phyloP scores from a whole-genome alignment of 2,329 filamentous ascomycete genomes.

The Epichloe bromicola region DNA sequence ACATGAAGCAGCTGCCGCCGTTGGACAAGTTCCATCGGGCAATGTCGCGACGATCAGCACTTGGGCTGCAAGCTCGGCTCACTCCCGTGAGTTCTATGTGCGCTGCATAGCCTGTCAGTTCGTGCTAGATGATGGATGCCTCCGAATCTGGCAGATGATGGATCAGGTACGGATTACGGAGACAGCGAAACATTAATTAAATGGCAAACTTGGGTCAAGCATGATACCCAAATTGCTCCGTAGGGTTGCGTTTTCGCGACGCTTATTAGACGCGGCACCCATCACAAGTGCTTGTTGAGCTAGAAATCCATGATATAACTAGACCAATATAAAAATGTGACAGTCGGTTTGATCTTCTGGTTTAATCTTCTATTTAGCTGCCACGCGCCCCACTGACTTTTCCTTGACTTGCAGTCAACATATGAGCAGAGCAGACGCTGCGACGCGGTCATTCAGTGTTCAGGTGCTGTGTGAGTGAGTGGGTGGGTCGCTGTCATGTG shows the following conservation, averaged over 20 bases:
- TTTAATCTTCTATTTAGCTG: too few relatives aligned
- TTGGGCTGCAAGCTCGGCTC: too few relatives aligned
- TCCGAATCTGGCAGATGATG: too few relatives aligned
- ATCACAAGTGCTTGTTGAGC: neutral
- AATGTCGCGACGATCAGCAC: neutral
- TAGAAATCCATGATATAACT: neutral
- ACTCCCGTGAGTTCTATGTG: neutral
- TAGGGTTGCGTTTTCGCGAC: too few relatives aligned
- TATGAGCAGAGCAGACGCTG: too few relatives aligned
- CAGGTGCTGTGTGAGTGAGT: neutral
- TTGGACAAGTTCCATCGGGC: neutral
- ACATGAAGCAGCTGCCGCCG: neutral
- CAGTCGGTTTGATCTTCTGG: too few relatives aligned
- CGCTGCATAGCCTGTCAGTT: too few relatives aligned
- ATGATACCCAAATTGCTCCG: neutral
- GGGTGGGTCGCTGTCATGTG: slow-evolving; percentile 4
- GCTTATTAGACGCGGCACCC: neutral
- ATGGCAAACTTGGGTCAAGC: neutral
- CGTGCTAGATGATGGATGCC: too few relatives aligned
- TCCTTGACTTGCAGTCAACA: too few relatives aligned
- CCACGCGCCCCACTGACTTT: too few relatives aligned
- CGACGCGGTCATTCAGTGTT: too few relatives aligned
- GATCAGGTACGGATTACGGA: too few relatives aligned
- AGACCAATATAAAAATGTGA: neutral
- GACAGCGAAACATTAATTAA: neutral